These are phyloP conservation scores for Spongiforma sp. DNA, from an alignment of 1,284 basidiomycete genomes.

Conservation along the genomic window DNA sequence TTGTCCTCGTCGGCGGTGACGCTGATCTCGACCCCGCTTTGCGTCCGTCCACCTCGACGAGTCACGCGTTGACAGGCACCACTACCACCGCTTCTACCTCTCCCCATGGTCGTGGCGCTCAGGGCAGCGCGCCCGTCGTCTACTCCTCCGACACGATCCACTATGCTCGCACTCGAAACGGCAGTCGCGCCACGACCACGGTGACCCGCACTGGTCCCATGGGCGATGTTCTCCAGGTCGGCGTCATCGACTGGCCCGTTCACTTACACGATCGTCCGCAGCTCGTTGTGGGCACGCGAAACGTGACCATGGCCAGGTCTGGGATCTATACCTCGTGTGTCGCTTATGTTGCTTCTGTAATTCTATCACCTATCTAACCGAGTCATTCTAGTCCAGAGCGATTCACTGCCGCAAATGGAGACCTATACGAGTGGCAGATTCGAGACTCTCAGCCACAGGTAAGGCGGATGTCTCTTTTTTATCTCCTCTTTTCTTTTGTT, in stretches of 20 bases:
- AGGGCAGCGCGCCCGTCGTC: constrained; percentile 1
- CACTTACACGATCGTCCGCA: constrained; percentile 1
- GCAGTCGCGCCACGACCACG: constrained; percentile 29
- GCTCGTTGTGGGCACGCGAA: constrained; percentile 34
- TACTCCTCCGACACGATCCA: constrained; percentile 29
- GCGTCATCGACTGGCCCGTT: constrained; percentile 37
- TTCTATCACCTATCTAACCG: neutral
- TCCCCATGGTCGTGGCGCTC: too few species aligned
- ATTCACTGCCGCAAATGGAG: constrained; percentile 28
- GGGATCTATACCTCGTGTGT: constrained; percentile 33
- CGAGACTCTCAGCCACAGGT: constrained; percentile 31
- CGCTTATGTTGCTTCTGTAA: neutral
- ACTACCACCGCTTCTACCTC: too few species aligned
- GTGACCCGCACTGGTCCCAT: constrained; percentile 25
- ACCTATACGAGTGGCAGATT: constrained; percentile 38
- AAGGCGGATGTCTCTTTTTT: neutral
- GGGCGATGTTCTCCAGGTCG: constrained; percentile 33
- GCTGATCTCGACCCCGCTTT: too few species aligned
- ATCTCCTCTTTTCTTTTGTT: neutral
- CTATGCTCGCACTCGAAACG: constrained; percentile 11
- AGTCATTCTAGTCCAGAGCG: constrained; percentile 28
- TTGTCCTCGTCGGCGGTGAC: constrained; percentile 15
- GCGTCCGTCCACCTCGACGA: too few species aligned
- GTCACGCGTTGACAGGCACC: too few species aligned
- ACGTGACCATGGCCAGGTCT: constrained; percentile 29